phyloP scores from a whole-genome alignment of 371 early-diverging fungal species.

The Umbelopsis sp. region DNA sequence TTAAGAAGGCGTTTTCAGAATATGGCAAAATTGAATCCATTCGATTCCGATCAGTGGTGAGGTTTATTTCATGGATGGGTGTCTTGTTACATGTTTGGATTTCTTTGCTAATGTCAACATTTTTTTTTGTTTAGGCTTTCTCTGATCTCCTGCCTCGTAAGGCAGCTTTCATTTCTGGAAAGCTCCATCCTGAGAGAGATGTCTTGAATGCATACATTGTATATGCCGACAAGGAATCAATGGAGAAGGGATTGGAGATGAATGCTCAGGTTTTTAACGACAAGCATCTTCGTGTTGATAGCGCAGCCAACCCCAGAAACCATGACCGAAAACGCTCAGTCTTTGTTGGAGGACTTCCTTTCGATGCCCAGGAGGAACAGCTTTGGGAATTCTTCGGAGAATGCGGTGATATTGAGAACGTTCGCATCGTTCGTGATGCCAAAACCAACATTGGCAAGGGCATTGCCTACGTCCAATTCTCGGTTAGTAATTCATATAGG shows the following conservation, averaged over 20 bases:
- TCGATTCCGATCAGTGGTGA: constrained; percentile 87
- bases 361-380: constrained; percentile 87
- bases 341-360: constrained; percentile 90
- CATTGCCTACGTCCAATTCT: constrained; percentile 86
- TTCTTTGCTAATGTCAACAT: too few species aligned
- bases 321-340: constrained; percentile 83
- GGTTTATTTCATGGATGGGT: neutral
- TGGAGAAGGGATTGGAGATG: constrained; percentile 64
- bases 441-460: constrained; percentile 95
- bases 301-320: constrained; percentile 57
- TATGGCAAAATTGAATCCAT: constrained; percentile 83
- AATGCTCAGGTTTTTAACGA: constrained; percentile 85
- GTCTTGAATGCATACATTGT: constrained; percentile 91
- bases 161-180: constrained; percentile 74
- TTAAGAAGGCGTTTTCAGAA: constrained; percentile 67
- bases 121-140: constrained; percentile 57
- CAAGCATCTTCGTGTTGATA: constrained; percentile 89
- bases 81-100: too few species aligned
- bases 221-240: constrained; percentile 63
- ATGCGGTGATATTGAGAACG: constrained; percentile 84
- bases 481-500: constrained; percentile 26
- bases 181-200: constrained; percentile 82
- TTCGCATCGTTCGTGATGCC: constrained; percentile 86
- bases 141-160: constrained; percentile 70
- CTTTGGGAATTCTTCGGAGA: constrained; percentile 84